Conservation (phyloP, 768 basidiomycete genomes). For the Suillus spraguei region DNA sequence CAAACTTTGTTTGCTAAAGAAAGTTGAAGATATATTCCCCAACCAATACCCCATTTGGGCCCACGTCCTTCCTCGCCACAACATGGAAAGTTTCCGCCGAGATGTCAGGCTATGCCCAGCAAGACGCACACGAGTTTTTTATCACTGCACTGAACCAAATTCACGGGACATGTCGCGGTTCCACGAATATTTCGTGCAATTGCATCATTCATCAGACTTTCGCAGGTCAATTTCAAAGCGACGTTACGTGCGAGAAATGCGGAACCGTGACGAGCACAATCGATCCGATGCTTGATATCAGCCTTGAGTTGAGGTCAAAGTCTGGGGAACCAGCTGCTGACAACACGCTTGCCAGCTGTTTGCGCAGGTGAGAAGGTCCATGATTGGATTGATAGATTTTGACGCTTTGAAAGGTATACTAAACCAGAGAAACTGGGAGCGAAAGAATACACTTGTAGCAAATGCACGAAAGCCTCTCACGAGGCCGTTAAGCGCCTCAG, state of each 20-base stretch:
- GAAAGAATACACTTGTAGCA: slow-evolving; percentile 83
- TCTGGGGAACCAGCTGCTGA: slow-evolving; percentile 49
- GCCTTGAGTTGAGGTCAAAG: slow-evolving; percentile 74
- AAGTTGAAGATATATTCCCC: slow-evolving; percentile 53
- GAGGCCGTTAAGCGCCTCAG: slow-evolving; percentile 85
- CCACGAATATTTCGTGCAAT: slow-evolving; percentile 78
- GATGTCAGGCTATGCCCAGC: slow-evolving; percentile 90
- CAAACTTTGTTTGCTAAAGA: not conserved
- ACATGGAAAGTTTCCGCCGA: slow-evolving; percentile 83
- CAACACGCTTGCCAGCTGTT: slow-evolving; percentile 72
- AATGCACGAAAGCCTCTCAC: slow-evolving; percentile 72
- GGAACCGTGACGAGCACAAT: slow-evolving; percentile 74
- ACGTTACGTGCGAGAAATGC: slow-evolving; percentile 88
- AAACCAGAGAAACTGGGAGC: slow-evolving; percentile 81
- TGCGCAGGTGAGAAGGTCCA: slow-evolving; percentile 57
- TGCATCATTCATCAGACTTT: slow-evolving; percentile 94
- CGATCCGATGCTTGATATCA: slow-evolving; percentile 91
- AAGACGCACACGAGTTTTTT: slow-evolving; percentile 91
- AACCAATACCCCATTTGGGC: slow-evolving; percentile 69
- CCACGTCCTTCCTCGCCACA: slow-evolving; percentile 78
- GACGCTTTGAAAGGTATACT: slow-evolving; percentile 60
- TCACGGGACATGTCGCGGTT: slow-evolving; percentile 74
- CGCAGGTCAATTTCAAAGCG: slow-evolving; percentile 83
- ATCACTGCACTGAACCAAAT: slow-evolving; percentile 86
- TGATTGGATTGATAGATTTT: slow-evolving; percentile 11